Conservation (phyloP, 176 grass and related monocot genomes). For the Secale cereale region DNA sequence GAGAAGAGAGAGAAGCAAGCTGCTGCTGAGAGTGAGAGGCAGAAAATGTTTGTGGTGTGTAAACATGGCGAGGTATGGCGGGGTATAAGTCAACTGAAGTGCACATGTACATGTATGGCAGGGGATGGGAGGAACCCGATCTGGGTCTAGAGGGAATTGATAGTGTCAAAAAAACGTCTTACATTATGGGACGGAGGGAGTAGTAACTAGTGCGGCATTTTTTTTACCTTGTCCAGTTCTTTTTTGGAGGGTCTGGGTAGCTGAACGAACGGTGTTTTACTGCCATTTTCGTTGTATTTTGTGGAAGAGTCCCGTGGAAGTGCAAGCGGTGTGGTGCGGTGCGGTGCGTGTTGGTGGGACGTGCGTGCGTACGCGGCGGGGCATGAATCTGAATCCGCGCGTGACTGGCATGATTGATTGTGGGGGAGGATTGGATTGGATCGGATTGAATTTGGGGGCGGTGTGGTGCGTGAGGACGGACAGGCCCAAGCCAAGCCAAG, state of each 20-base stretch:
- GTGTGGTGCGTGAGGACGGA: background rate
- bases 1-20: too few relatives aligned
- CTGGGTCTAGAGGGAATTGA: too few relatives aligned
- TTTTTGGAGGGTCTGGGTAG: too few relatives aligned
- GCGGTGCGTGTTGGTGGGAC: background rate
- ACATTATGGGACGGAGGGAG: too few relatives aligned
- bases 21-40: background rate
- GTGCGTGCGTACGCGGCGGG: background rate
- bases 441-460: background rate
- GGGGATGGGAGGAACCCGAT: background rate
- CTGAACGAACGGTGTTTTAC: too few relatives aligned
- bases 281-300: too few relatives aligned
- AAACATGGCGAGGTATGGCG: background rate
- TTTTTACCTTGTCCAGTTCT: too few relatives aligned
- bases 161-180: too few relatives aligned
- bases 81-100: background rate
- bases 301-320: background rate
- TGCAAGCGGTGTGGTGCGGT: constrained; percentile 1
- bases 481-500: too few relatives aligned
- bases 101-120: background rate
- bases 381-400: background rate
- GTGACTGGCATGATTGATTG: background rate
- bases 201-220: too few relatives aligned
- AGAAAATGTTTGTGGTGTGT: background rate
- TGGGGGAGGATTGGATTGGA: background rate